Evolutionary conservation across 2,329 filamentous ascomycete genomes (phyloP).

Genomic region (Akanthomyces muscarius): DNA sequence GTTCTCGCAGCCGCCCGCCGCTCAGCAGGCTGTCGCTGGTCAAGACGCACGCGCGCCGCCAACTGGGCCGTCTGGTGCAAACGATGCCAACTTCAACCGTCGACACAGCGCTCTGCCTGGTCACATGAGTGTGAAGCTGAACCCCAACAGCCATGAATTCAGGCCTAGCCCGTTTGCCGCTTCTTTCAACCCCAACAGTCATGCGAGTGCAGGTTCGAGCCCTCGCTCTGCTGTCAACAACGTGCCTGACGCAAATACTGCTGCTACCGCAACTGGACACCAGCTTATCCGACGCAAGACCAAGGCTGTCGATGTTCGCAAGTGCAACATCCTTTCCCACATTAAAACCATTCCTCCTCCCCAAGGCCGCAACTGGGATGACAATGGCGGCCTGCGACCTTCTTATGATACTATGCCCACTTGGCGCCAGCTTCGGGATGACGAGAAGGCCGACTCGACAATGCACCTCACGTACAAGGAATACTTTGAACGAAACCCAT

Average conservation of each 20-base stretch:
- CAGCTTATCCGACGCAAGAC: slow-evolving; percentile 66
- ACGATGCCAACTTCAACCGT: slow-evolving; percentile 50
- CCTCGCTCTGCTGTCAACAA: slow-evolving; percentile 60
- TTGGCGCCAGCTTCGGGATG: slow-evolving; percentile 70
- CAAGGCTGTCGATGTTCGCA: slow-evolving; percentile 66
- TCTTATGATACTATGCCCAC: slow-evolving; percentile 81
- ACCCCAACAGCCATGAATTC: slow-evolving; percentile 72
- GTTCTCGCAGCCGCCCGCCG: slow-evolving; percentile 39
- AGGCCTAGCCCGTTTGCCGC: slow-evolving; percentile 77
- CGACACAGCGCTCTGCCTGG: slow-evolving; percentile 48
- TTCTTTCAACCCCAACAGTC: slow-evolving; percentile 70
- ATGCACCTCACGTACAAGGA: slow-evolving; percentile 68
- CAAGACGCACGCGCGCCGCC: slow-evolving; percentile 69
- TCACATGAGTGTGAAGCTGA: slow-evolving; percentile 54
- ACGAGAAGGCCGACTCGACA: slow-evolving; percentile 64
- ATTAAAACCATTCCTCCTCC: slow-evolving; percentile 52
- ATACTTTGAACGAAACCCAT: slow-evolving; percentile 68
- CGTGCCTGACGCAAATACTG: slow-evolving; percentile 30
- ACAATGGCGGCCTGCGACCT: slow-evolving; percentile 78
- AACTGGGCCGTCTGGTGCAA: slow-evolving; percentile 63
- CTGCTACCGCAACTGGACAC: slow-evolving; percentile 33
- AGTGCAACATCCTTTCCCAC: slow-evolving; percentile 53
- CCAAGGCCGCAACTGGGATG: slow-evolving; percentile 59
- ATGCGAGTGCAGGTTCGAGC: slow-evolving; percentile 66
- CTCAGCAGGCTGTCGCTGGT: slow-evolving; percentile 49